Conservation (phyloP, 768 basidiomycete species). For the Rhodotorula sphaerocarpa region DNA sequence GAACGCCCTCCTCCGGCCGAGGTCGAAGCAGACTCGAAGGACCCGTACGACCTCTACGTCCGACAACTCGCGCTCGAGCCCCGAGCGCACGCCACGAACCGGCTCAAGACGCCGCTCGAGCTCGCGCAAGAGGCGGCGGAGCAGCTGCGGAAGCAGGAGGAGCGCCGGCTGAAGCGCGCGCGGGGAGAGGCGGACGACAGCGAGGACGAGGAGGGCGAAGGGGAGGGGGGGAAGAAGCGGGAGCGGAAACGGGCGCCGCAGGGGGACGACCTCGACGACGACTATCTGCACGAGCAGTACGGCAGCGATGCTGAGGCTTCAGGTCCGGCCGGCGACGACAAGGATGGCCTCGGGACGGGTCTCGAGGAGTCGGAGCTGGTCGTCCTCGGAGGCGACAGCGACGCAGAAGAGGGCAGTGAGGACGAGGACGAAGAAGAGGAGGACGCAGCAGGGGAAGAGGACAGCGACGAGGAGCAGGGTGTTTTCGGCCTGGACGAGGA, state of each 20-base stretch:
- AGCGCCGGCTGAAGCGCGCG: constrained; percentile 70
- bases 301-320: constrained; percentile 32
- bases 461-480: constrained; percentile 39
- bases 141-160: constrained; percentile 74
- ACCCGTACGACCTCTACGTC: constrained; percentile 85
- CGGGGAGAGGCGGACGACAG: constrained; percentile 60
- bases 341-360: constrained; percentile 18
- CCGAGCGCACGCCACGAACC: constrained; percentile 83
- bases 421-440: constrained; percentile 43
- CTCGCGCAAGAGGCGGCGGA: constrained; percentile 79
- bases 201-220: constrained; percentile 57
- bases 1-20: background rate
- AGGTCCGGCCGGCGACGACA: constrained; percentile 36
- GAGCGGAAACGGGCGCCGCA: constrained; percentile 46
- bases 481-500: constrained; percentile 21
- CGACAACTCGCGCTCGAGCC: constrained; percentile 78
- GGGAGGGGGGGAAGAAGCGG: constrained; percentile 46
- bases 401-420: constrained; percentile 45
- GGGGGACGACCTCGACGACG: constrained; percentile 87
- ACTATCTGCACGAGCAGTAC: constrained; percentile 47
- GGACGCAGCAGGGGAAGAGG: constrained; percentile 40
- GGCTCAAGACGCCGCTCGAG: constrained; percentile 95
- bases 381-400: constrained; percentile 46
- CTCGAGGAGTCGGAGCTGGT: constrained; percentile 34
- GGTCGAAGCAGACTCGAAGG: constrained; percentile 36